Percentiles rank a stretch among this genome's conserved stretches.
Evolutionary conservation across 2,329 filamentous ascomycete species (phyloP).

Genomic region (Sclerotinia minor): DNA sequence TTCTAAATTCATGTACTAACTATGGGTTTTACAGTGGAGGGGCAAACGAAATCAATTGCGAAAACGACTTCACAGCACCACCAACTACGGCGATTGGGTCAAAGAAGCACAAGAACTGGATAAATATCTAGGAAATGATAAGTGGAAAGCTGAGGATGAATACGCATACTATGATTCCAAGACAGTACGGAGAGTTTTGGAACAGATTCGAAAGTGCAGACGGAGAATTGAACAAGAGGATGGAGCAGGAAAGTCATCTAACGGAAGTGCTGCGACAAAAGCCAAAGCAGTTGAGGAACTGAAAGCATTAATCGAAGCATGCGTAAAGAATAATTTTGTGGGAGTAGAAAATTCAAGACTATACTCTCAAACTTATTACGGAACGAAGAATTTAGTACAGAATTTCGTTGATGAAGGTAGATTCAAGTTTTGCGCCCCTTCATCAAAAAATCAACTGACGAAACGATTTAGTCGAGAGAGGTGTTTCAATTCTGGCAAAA

Average conservation of each 20-base stretch:
- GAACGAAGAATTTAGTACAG: slow-evolving; percentile 93
- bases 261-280: slow-evolving; percentile 43
- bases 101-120: slow-evolving; percentile 77
- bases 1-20: slow-evolving; percentile 43
- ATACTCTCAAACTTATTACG: slow-evolving; percentile 98
- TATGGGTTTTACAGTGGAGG: slow-evolving; percentile 73
- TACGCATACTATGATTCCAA: slow-evolving; percentile 86
- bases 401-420: slow-evolving; percentile 81
- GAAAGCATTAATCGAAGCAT: slow-evolving; percentile 76
- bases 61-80: slow-evolving; percentile 67
- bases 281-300: slow-evolving; percentile 70
- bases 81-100: slow-evolving; percentile 82
- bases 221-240: slow-evolving; percentile 56
- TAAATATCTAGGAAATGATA: slow-evolving; percentile 73
- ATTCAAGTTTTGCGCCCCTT: slow-evolving; percentile 32
- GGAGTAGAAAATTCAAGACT: slow-evolving; percentile 89
- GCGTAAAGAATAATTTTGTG: slow-evolving; percentile 96
- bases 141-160: slow-evolving; percentile 76
- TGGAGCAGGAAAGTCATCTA: slow-evolving; percentile 43
- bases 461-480: slow-evolving; percentile 55
- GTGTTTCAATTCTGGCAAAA: slow-evolving; percentile 65
- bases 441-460: slow-evolving; percentile 23
- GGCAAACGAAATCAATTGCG: slow-evolving; percentile 73
- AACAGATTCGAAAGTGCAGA: slow-evolving; percentile 69
- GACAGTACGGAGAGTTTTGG: slow-evolving; percentile 74